phyloP scores from a whole-genome alignment of 1,284 basidiomycete genomes.

The Rhodotorula sp. region DNA sequence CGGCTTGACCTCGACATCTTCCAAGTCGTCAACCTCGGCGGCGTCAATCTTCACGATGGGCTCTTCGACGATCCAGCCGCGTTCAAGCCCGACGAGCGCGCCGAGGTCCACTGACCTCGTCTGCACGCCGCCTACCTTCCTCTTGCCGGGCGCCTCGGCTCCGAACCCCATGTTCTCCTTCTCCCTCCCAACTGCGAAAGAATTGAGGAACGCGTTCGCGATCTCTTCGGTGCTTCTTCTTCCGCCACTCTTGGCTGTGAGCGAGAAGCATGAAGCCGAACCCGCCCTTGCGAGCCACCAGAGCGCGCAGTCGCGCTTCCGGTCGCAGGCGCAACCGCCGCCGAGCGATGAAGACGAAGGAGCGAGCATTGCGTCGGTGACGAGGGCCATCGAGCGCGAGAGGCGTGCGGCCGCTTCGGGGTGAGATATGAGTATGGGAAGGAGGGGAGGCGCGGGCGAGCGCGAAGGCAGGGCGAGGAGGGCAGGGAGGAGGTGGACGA shows the following conservation, averaged over 20 bases:
- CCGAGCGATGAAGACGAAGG: conserved; percentile 9
- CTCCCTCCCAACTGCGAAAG: conserved; percentile 63
- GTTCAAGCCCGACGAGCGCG: conserved; percentile 63
- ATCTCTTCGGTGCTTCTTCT: conserved; percentile 3
- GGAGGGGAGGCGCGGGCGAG: conserved; percentile 1
- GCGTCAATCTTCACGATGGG: conserved; percentile 45
- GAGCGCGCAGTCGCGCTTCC: conserved; percentile 42
- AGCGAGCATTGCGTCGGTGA: conserved; percentile 35
- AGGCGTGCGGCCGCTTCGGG: conserved; percentile 18
- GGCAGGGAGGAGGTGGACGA: conserved; percentile 72
- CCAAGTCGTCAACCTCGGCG: conserved; percentile 49
- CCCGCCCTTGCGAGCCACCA: conserved; percentile 33
- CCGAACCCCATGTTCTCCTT: conserved; percentile 57
- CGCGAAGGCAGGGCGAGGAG: conserved; percentile 22
- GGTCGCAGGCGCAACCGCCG: conserved; percentile 43
- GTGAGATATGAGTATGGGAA: neutral
- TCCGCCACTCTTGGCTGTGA: conserved; percentile 3
- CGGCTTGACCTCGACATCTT: neutral
- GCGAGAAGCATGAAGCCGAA: neutral
- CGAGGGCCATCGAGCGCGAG: conserved; percentile 30
- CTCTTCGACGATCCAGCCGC: conserved; percentile 60
- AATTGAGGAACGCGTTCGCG: conserved; percentile 48
- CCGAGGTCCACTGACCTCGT: conserved; percentile 54
- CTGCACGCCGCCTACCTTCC: conserved; percentile 23
- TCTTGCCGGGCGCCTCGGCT: conserved; percentile 24